These are phyloP conservation scores for Solanum okadae DNA, from an alignment of 257 asterid species.

Conservation along the genomic window DNA sequence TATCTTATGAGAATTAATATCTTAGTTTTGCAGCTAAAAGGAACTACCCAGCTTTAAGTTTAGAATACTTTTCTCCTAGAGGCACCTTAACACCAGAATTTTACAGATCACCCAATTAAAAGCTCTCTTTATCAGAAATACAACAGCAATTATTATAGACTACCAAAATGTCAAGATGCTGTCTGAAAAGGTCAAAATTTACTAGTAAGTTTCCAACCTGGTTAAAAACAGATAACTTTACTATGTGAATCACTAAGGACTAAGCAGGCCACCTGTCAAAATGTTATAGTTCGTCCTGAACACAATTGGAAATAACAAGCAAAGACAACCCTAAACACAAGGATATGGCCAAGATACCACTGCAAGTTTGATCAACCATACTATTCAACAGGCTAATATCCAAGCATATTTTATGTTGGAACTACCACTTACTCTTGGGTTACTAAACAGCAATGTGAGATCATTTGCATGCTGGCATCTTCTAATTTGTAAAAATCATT, in stretches of 20 bases:
- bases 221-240: neutral
- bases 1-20: neutral
- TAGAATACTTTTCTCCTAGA: neutral
- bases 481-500: slow-evolving; percentile 7
- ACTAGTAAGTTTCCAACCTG: neutral
- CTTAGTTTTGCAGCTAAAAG: neutral
- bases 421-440: slow-evolving; percentile 46
- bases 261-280: neutral
- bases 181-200: neutral
- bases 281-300: neutral
- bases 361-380: neutral
- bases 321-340: neutral
- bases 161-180: neutral
- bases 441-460: slow-evolving; percentile 45
- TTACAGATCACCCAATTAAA: neutral
- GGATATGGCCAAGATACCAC: neutral
- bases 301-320: neutral
- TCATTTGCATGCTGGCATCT: slow-evolving; percentile 10
- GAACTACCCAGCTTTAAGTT: neutral
- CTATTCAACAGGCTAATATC: neutral
- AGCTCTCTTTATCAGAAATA: neutral
- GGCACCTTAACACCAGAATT: neutral
- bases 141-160: neutral
- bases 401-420: neutral
- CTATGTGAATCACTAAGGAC: neutral